A percentile compares a stretch with the other conserved stretches of the same genome.
Conservation (phyloP, 805 yeast genomes). For the Metschnikowia orientalis region DNA sequence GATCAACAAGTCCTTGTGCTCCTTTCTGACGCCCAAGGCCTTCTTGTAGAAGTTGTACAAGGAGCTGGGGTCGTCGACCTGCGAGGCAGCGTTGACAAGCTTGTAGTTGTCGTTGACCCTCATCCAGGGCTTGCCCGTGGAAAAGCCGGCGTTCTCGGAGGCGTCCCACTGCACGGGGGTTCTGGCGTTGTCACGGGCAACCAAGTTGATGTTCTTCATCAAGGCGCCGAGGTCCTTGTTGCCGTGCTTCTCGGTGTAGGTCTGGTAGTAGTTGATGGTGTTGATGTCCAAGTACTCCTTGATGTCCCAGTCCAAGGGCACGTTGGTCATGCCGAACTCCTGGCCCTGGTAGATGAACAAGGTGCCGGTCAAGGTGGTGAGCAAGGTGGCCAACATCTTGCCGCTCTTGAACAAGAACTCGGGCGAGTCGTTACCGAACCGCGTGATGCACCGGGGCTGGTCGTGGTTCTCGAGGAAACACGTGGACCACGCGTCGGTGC, state of each 20-base stretch:
- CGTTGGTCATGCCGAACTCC: slow-evolving; percentile 53
- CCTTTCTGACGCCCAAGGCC: slow-evolving; percentile 41
- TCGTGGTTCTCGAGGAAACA: slow-evolving; percentile 56
- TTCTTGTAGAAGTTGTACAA: slow-evolving; percentile 44
- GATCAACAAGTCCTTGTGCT: slow-evolving; percentile 38
- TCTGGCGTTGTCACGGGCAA: slow-evolving; percentile 52
- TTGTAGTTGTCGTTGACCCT: slow-evolving; percentile 46
- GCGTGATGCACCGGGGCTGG: slow-evolving; percentile 49
- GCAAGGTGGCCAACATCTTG: slow-evolving; percentile 45
- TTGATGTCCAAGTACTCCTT: slow-evolving; percentile 50
- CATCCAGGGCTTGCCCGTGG: slow-evolving; percentile 50
- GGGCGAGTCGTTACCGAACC: slow-evolving; percentile 43
- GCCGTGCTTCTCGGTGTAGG: slow-evolving; percentile 25
- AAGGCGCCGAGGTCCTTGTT: slow-evolving; percentile 23
- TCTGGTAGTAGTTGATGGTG: slow-evolving; percentile 39
- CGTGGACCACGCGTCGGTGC: slow-evolving; percentile 55
- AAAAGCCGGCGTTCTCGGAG: slow-evolving; percentile 44
- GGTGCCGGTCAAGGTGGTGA: slow-evolving; percentile 49
- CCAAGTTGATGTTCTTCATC: slow-evolving; percentile 29
- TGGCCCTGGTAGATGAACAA: slow-evolving; percentile 58
- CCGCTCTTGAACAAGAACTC: slow-evolving; percentile 37
- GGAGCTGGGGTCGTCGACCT: slow-evolving; percentile 43
- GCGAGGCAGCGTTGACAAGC: slow-evolving; percentile 46
- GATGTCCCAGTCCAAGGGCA: slow-evolving; percentile 43
- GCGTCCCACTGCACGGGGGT: slow-evolving; percentile 55